Evolutionary conservation across 2,329 filamentous ascomycete species (phyloP).

Genomic region (Grosmannia clavigera): DNA sequence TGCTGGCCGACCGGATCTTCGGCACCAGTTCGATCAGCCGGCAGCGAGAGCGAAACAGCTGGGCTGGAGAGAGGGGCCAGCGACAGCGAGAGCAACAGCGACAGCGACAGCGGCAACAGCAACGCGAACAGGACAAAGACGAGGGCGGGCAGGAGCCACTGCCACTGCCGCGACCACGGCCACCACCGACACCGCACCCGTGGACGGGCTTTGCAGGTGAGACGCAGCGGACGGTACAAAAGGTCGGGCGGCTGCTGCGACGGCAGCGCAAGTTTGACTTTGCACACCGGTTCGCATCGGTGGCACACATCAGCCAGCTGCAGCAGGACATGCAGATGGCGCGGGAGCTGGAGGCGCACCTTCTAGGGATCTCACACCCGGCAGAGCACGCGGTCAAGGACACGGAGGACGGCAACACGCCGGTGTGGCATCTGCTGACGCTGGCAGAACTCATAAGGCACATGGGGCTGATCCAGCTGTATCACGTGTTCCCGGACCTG

Average conservation of each 20-base stretch:
- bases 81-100: not conserved
- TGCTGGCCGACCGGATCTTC: not conserved
- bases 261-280: constrained; percentile 20
- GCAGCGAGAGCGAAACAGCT: not conserved
- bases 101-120: not conserved
- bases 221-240: constrained; percentile 29
- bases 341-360: constrained; percentile 30
- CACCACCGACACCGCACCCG: constrained; percentile 26
- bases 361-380: constrained; percentile 33
- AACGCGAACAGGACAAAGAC: not conserved
- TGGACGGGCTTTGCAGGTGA: constrained; percentile 35
- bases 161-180: not conserved
- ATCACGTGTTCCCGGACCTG: constrained; percentile 39
- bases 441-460: constrained; percentile 41
- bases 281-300: constrained; percentile 22
- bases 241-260: constrained; percentile 31
- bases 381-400: constrained; percentile 32
- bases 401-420: constrained; percentile 37
- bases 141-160: not conserved
- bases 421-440: constrained; percentile 37
- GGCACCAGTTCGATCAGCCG: not conserved
- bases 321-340: constrained; percentile 23
- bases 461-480: constrained; percentile 39
- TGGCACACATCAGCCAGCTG: constrained; percentile 15
- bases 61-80: not conserved